phyloP scores from a whole-genome alignment of 495 filamentous ascomycete genomes.

The Cercophora samala region DNA sequence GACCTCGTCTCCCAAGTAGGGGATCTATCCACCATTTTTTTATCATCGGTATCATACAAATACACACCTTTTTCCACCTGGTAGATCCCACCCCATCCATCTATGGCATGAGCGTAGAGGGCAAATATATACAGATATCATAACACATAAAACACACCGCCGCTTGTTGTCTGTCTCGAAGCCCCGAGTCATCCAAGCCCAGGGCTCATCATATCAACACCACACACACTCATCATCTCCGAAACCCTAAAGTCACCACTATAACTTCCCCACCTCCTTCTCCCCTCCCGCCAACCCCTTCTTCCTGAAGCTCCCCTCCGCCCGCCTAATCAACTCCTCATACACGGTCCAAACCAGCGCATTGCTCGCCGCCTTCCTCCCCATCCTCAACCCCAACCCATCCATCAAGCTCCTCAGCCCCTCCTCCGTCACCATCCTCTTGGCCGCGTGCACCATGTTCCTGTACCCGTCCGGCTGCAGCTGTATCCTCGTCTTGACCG shows the following conservation, averaged over 20 bases:
- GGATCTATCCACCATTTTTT: no score
- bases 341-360: slow-evolving; percentile 96
- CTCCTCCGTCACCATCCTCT: slow-evolving; percentile 76
- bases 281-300: slow-evolving; percentile 13
- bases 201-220: no score
- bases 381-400: slow-evolving; percentile 83
- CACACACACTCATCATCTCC: no score
- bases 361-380: slow-evolving; percentile 83
- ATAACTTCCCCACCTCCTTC: background rate
- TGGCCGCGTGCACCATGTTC: slow-evolving; percentile 76
- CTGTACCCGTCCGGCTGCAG: slow-evolving; percentile 78
- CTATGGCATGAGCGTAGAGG: background rate
- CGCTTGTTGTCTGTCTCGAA: background rate
- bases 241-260: background rate
- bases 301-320: slow-evolving; percentile 58
- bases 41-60: no score
- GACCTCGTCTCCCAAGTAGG: no score
- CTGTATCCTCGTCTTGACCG: slow-evolving; percentile 92
- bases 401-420: slow-evolving; percentile 79
- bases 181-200: no score
- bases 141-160: background rate
- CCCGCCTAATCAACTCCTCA: slow-evolving; percentile 80
- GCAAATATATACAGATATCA: background rate
- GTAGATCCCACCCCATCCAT: background rate
- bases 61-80: no score